Base-by-base conservation (phyloP, 805 yeast species). In the Metschnikowia kunwiensis region DNA sequence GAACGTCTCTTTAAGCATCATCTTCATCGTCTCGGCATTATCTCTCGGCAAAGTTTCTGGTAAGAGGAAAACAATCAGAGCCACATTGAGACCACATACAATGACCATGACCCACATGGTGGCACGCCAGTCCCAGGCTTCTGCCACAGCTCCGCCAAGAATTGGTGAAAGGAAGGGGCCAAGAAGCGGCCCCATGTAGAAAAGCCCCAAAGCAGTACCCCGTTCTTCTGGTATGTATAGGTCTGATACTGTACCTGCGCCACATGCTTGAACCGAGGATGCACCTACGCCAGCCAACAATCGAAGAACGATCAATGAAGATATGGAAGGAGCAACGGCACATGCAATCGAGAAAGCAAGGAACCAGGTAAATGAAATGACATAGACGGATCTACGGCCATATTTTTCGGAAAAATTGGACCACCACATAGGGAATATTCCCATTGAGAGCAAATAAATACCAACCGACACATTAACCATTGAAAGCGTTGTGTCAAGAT, bases 351-450 rank as follows among this genome's bases (percentile, higher is more conserved):
- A 72, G 49, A 86, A 86, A 5, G 75, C 81, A 18, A 75, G 59
- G 49, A 82, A 78, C 28, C 84, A 50, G 0, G 69, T 42, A 54
- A 84, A 87, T 8, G 91, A 82, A 4, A 79, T 50, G 14, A 87
- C 60, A 55, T 86, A 86, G 14, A 86, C 80, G 2, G 80, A 69
- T 37, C 96, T 63, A 47, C 95, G 68, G 2, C 96, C 96, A 44
- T 75, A 73, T 34, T 70, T 60, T 54, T 87, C 95, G 26, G 88
- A 78, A 39, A 84, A 72, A 7, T 82, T 76, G 5, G 91, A 81
- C 95, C 95, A 87, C 93, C 95, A 86, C 29, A 87, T 54, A 2
- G 96, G 95, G 50, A 85, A 78, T 1, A 87, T 65, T 11, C 95
- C 96, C 23, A 87, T 53, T 1, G 88, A 69, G 10, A 86, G 53